Conservation (phyloP, 371 early-diverging fungal genomes). For the Saksenaea vasiformis region DNA sequence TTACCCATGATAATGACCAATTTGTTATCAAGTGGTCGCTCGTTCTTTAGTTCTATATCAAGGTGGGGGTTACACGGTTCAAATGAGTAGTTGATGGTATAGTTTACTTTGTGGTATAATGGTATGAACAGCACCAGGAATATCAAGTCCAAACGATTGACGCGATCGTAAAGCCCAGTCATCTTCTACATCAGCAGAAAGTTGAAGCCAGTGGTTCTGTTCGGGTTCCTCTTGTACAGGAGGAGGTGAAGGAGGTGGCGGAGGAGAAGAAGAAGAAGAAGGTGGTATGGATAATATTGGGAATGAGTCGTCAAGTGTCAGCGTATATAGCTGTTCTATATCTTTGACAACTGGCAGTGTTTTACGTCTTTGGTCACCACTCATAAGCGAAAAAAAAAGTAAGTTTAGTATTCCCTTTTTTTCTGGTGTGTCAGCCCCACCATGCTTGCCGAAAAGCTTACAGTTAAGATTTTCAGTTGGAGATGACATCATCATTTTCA, state of each 20-base stretch:
- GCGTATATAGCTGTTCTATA: not conserved
- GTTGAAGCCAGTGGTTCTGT: constrained; percentile 12
- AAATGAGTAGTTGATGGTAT: not conserved
- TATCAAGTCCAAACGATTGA: constrained; percentile 25
- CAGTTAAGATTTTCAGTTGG: not conserved
- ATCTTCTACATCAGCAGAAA: constrained; percentile 12
- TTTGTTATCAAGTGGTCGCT: constrained; percentile 50
- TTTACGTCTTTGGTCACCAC: constrained; percentile 5
- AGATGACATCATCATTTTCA: not conserved
- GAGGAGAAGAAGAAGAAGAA: not conserved
- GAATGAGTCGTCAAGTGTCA: not conserved
- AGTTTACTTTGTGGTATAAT: constrained; percentile 24
- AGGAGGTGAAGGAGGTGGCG: not conserved
- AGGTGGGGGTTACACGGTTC: not conserved
- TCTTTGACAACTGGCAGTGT: constrained; percentile 14
- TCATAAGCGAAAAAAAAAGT: constrained; percentile 4
- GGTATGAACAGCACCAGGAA: constrained; percentile 35
- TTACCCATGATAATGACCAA: constrained; percentile 71
- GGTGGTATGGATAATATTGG: not conserved
- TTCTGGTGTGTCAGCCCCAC: not conserved
- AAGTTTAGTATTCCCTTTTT: not conserved
- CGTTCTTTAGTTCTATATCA: constrained; percentile 26
- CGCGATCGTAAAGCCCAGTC: constrained; percentile 8
- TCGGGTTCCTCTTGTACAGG: not conserved
- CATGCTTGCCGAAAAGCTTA: not conserved